Evolutionary conservation across 2,329 filamentous ascomycete genomes (phyloP).

Genomic region (Trichoderma sp.): DNA sequence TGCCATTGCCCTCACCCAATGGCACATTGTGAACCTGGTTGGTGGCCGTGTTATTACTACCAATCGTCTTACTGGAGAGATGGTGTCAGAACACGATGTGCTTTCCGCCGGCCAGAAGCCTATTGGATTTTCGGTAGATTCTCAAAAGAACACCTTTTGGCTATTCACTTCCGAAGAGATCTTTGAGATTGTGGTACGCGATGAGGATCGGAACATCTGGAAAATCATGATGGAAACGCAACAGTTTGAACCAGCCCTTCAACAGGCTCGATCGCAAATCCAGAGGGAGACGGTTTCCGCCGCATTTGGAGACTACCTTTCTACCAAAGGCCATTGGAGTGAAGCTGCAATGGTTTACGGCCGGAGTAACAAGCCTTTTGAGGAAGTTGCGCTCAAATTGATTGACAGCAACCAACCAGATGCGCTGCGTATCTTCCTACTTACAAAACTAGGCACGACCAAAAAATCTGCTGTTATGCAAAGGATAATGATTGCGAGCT

Average conservation of each 20-base stretch:
- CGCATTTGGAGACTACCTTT: conserved; percentile 84
- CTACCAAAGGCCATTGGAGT: conserved; percentile 73
- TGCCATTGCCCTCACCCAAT: conserved; percentile 83
- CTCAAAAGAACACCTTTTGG: conserved; percentile 97
- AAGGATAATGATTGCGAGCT: conserved; percentile 88
- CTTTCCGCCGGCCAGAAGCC: conserved; percentile 75
- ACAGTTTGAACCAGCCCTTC: conserved; percentile 83
- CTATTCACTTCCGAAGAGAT: conserved; percentile 88
- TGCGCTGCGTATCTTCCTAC: conserved; percentile 82
- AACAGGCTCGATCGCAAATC: conserved; percentile 72
- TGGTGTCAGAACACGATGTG: conserved; percentile 85
- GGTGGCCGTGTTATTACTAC: conserved; percentile 80
- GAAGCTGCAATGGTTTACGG: conserved; percentile 91
- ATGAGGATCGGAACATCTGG: conserved; percentile 93
- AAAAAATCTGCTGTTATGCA: conserved; percentile 89
- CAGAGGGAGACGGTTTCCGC: conserved; percentile 92
- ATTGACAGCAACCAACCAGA: conserved; percentile 90
- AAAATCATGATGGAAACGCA: conserved; percentile 84
- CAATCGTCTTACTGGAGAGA: conserved; percentile 80
- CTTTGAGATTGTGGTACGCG: conserved; percentile 85
- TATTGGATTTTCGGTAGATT: conserved; percentile 82
- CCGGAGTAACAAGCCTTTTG: conserved; percentile 93
- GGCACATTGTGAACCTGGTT: conserved; percentile 83
- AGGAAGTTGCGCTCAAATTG: conserved; percentile 87
- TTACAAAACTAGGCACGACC: conserved; percentile 76